Evolutionary conservation across 352 stramenopile genomes (phyloP).

Genomic region (Thraustochytrium sp.): DNA sequence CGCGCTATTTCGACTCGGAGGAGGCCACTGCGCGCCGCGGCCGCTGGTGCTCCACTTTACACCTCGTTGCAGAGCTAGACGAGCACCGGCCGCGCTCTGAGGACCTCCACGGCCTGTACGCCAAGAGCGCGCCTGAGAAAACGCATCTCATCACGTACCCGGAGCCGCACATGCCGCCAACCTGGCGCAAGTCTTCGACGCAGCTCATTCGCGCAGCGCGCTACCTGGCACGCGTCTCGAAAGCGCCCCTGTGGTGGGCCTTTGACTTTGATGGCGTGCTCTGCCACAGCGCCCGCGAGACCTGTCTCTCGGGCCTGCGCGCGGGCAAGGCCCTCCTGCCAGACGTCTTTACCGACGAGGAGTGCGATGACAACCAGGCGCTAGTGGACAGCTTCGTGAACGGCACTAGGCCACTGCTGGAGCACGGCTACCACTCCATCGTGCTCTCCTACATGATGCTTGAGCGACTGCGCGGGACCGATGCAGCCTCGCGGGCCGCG

Average conservation of each 20-base stretch:
- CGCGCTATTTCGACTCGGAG: background rate
- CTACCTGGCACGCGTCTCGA: background rate
- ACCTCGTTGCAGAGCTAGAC: constrained; percentile 27
- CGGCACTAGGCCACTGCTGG: background rate
- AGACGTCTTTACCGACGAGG: constrained; percentile 37
- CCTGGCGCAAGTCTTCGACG: background rate
- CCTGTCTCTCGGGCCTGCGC: constrained; percentile 47
- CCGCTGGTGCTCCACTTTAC: background rate
- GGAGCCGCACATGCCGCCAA: constrained; percentile 12
- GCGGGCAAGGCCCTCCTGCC: constrained; percentile 48
- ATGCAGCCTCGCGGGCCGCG: constrained; percentile 18
- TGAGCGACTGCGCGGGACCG: background rate
- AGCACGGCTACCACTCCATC: constrained; percentile 34
- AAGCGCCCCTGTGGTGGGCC: constrained; percentile 14
- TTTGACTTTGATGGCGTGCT: constrained; percentile 52
- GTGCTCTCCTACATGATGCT: constrained; percentile 40
- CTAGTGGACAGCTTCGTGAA: constrained; percentile 9
- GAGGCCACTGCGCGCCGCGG: background rate
- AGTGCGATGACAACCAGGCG: background rate
- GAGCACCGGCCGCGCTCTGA: background rate
- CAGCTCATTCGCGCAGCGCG: background rate
- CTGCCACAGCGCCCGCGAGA: constrained; percentile 47
- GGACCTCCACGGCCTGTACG: background rate
- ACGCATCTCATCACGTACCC: constrained; percentile 1
- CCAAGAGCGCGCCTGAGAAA: background rate